phyloP scores from a whole-genome alignment of 2,329 filamentous ascomycete genomes.

The Fusarium sp. region DNA sequence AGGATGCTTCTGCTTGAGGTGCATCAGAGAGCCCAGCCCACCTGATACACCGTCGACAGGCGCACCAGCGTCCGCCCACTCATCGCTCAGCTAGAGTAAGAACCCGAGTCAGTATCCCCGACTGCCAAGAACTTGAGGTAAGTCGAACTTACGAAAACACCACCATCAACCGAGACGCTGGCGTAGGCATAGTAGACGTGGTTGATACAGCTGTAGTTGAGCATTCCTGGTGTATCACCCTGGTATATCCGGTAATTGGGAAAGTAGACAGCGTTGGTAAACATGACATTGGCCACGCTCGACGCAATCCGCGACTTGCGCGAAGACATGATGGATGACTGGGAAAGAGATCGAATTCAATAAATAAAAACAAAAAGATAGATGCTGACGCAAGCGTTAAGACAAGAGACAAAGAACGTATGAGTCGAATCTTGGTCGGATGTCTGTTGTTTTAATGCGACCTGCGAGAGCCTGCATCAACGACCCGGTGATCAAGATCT shows the following conservation, averaged over 20 bases:
- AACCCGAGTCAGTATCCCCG: slow-evolving; percentile 48
- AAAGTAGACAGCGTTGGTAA: slow-evolving; percentile 86
- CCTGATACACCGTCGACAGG: slow-evolving; percentile 80
- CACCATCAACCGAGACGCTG: slow-evolving; percentile 79
- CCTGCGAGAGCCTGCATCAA: slow-evolving; percentile 41
- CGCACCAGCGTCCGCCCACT: slow-evolving; percentile 81
- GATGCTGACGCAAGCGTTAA: slow-evolving; percentile 6
- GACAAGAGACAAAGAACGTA: slow-evolving; percentile 11
- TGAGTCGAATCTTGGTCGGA: slow-evolving; percentile 29
- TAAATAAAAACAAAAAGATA: slow-evolving; percentile 4
- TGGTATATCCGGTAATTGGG: slow-evolving; percentile 84
- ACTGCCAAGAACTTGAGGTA: slow-evolving; percentile 20
- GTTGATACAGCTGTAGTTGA: slow-evolving; percentile 83
- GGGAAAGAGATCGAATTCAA: neutral
- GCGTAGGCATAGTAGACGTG: slow-evolving; percentile 90
- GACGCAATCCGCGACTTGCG: slow-evolving; percentile 63
- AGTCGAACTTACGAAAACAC: slow-evolving; percentile 76
- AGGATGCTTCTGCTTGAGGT: slow-evolving; percentile 79
- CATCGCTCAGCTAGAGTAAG: slow-evolving; percentile 77
- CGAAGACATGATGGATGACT: slow-evolving; percentile 58
- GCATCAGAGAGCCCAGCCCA: slow-evolving; percentile 80
- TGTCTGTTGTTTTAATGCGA: slow-evolving; percentile 33
- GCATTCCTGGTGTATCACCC: slow-evolving; percentile 78
- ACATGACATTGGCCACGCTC: slow-evolving; percentile 66
- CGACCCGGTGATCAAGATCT: slow-evolving; percentile 33